Base-by-base conservation (phyloP, 331 rosid genomes). In the Rhamnella rubrinervis region DNA sequence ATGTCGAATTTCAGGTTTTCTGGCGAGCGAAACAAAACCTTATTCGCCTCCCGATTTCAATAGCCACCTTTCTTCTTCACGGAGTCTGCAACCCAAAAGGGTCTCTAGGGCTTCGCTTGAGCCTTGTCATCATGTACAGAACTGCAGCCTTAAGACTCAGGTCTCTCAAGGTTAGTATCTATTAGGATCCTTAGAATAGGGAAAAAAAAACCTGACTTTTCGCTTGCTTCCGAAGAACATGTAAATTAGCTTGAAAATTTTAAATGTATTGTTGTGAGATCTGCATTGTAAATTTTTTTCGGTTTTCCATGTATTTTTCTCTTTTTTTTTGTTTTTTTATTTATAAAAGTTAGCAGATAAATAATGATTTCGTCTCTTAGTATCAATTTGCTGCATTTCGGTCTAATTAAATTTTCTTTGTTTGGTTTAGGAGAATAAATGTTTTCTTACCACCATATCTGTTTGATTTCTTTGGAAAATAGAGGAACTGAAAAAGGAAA, bases 161-260 rank as follows among this genome's bases (percentile, higher is more conserved):
- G 61, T 76, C 86, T 71, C 89, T 85, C 77, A 90, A 85, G 96
- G 96, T 90, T 73, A 72, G 70, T 73, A 16, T 10, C 55, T 21
- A 58, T n/a, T 7, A 37, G 1, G 17, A n/a, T 25, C 55, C 25
- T n/a, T 16, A 37, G 1, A 52, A 9, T 6, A 23, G 8, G 8
- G 2, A 21, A 2, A 57, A 11, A 56, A 56, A 70, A 55, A 65
- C 65, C 67, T 60, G 52, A 58, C 59, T 56, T 66, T 61, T 53
- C 39, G 52, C 37, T 52, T 65, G 28, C 57, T 62, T 66, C 25
- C 63, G 21, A 1, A 8, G 64, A 11, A n/a, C 26, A 13, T 17
- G 53, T 19, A 37, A 71, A 60, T 60, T 55, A 67, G 21, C 20
- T 25, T 60, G 40, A 52, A 52, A 57, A 3, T 51, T 55, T 28